These are phyloP conservation scores for Fusarium ambrosium DNA, from an alignment of 2,329 filamentous ascomycete genomes.

Conservation along the genomic window DNA sequence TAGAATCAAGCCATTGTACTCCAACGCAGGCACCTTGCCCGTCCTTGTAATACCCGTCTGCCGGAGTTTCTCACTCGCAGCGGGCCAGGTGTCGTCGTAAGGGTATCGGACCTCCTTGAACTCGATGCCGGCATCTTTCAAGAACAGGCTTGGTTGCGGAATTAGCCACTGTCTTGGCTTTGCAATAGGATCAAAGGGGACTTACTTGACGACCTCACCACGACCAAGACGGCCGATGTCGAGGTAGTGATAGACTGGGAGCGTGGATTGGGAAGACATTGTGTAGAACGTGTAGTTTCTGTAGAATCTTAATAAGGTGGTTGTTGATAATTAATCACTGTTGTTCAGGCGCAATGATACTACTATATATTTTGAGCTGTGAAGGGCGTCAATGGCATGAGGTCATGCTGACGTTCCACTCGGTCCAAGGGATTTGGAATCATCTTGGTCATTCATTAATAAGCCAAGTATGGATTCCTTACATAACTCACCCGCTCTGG, in stretches of 20 bases:
- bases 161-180: neutral
- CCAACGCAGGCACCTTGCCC: constrained; percentile 52
- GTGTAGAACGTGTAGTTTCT: neutral
- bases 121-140: constrained; percentile 33
- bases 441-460: neutral
- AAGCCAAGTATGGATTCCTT: neutral
- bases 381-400: constrained; percentile 7
- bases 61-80: constrained; percentile 46
- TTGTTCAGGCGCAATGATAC: neutral
- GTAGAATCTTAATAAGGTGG: neutral
- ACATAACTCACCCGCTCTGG: neutral
- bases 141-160: constrained; percentile 26
- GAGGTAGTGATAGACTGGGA: constrained; percentile 44
- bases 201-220: constrained; percentile 47
- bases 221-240: constrained; percentile 46
- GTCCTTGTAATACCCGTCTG: constrained; percentile 47
- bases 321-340: neutral
- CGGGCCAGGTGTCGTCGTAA: constrained; percentile 25
- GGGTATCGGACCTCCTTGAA: constrained; percentile 37
- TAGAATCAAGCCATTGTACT: constrained; percentile 52
- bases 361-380: neutral
- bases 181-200: neutral
- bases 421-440: constrained; percentile 2
- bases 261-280: constrained; percentile 4
- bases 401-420: constrained; percentile 1